Base-by-base conservation (phyloP, 495 filamentous ascomycete species). In the Penicillium alfredii region DNA sequence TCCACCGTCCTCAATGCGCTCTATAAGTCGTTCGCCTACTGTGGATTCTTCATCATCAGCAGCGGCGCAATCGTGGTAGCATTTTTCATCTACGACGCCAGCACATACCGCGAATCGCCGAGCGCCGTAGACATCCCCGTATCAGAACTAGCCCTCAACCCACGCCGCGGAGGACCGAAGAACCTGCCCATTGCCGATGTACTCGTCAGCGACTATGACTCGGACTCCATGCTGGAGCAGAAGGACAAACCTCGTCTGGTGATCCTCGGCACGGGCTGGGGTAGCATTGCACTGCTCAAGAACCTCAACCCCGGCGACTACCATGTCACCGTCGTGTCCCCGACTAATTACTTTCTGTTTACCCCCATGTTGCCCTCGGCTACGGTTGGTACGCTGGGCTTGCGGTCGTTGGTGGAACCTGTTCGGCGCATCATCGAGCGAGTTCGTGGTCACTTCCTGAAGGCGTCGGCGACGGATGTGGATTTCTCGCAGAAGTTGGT, bases 351-450 rank as follows among this genome's bases (percentile, higher is more conserved):
- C 64, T 99, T 99, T 64, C 61, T 97, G 23, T 99, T 97, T 59
- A 97, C 93, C 2, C 93, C 93, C 3, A 95, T 99, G 86, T 70
- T 99, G 13, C 93, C 93, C 2, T 90, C 85, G 13, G 93, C 90
- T 6, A 99, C 93, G 0, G 93, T 99, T 16, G 93, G 93, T 1
- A 99, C 93, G 0, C 62, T 99, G 38, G 92, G 94, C 47, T 71
- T 96, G 48, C 72, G 88, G 47, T 92, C 86, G 15, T 63, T 99
- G 44, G 84, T 95, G 12, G 93, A 99, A 62, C 93, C 93, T 2
- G 84, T 99, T 32, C 73, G 93, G 29, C 75, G 84, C 7, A 92
- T 97, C 33, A 73, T 94, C 15, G 63, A 74, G 26, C 71, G 76
- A 34, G 74, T 94, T 3, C 73, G 75, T 30, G 93, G 93, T 10